Conservation (phyloP, 73 alveolate species). For the Stentor roeselii region DNA sequence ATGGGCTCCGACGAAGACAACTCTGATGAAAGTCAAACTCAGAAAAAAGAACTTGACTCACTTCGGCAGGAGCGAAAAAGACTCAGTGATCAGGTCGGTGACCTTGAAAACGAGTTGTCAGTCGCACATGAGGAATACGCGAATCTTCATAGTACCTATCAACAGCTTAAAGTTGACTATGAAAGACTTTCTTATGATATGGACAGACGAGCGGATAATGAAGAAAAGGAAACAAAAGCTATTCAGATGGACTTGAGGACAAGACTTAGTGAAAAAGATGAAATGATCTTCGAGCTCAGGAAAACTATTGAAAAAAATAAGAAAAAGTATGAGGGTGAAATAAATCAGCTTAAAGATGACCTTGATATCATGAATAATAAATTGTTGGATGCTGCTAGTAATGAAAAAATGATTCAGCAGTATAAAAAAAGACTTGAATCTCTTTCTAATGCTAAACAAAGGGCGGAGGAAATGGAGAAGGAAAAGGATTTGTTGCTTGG, state of each 20-base stretch:
- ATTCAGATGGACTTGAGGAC: background rate
- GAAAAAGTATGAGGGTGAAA: conserved; percentile 11
- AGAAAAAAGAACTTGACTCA: background rate
- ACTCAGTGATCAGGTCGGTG: background rate
- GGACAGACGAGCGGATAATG: background rate
- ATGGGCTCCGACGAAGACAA: background rate
- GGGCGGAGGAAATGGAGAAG: background rate
- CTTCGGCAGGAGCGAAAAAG: background rate
- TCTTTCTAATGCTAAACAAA: background rate
- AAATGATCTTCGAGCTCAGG: background rate
- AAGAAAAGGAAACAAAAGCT: background rate
- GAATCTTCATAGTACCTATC: background rate
- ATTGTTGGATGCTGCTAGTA: background rate
- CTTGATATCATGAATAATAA: conserved; percentile 3
- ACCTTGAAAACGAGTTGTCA: background rate
- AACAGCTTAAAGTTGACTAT: background rate
- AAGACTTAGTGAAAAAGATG: conserved; percentile 18
- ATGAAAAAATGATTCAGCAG: background rate
- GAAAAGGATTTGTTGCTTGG: background rate
- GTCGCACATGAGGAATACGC: background rate
- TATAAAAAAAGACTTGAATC: background rate
- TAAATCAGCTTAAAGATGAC: background rate
- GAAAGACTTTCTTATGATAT: background rate
- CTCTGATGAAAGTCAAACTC: background rate
- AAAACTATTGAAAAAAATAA: background rate